These are phyloP conservation scores for Magnaporthiopsis incrustans DNA, from an alignment of 2,329 filamentous ascomycete species.

Conservation along the genomic window DNA sequence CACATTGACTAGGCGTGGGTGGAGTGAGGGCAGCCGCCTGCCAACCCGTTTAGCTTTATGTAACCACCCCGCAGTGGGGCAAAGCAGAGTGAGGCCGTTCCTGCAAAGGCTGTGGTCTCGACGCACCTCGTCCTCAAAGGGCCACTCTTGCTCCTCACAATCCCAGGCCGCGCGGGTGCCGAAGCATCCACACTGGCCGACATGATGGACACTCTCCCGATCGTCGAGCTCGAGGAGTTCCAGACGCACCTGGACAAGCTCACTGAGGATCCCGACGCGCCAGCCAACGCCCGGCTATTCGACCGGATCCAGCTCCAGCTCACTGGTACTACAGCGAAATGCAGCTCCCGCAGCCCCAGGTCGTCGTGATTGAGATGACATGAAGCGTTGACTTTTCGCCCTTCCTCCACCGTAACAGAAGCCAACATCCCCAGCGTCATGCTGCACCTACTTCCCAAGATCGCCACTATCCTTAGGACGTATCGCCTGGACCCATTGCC, in stretches of 20 bases:
- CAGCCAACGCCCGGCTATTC: constrained; percentile 42
- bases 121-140: not conserved
- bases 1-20: not conserved
- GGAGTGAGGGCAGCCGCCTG: no score
- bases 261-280: constrained; percentile 31
- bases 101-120: not conserved
- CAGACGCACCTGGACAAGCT: constrained; percentile 45
- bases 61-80: not conserved
- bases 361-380: constrained; percentile 6
- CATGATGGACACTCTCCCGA: constrained; percentile 32
- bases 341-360: not conserved
- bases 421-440: constrained; percentile 44
- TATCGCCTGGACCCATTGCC: constrained; percentile 42
- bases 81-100: not conserved
- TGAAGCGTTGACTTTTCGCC: not conserved
- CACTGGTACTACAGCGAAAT: constrained; percentile 30
- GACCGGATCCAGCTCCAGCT: constrained; percentile 53
- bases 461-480: constrained; percentile 43
- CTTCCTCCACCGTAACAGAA: constrained; percentile 25
- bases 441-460: constrained; percentile 42
- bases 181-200: not conserved
- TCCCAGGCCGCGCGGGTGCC: not conserved
- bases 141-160: not conserved
- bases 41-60: not conserved
- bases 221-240: constrained; percentile 46